Conservation (phyloP, 352 stramenopile species). For the Elongisporangium prolatum region DNA sequence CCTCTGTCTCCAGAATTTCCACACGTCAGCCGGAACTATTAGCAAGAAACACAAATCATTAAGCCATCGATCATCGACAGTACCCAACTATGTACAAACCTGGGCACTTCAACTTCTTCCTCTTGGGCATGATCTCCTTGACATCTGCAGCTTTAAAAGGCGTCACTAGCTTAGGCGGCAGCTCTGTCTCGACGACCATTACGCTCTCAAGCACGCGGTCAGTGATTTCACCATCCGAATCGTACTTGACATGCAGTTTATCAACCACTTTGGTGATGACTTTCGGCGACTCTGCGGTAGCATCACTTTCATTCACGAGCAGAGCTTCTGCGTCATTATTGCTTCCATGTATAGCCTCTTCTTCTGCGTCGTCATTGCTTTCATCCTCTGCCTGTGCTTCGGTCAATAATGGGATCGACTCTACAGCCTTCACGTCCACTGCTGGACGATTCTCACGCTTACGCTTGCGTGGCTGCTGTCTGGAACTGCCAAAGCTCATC, state of each 20-base stretch:
- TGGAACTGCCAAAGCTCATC: conserved; percentile 45
- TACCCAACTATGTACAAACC: conserved; percentile 9
- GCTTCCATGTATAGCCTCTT: background rate
- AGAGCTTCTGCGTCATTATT: background rate
- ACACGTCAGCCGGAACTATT: conserved; percentile 34
- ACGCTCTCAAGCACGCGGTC: conserved; percentile 40
- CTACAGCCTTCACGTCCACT: too few species aligned
- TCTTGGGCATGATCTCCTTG: conserved; percentile 11
- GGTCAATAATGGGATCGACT: too few species aligned
- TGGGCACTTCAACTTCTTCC: conserved; percentile 24
- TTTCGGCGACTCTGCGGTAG: background rate
- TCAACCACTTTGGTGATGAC: conserved; percentile 25
- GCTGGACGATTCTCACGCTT: background rate
- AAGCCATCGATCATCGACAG: background rate
- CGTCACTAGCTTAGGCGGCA: conserved; percentile 6
- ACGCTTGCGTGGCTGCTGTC: conserved; percentile 1
- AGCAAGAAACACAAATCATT: conserved; percentile 1
- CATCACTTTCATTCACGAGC: background rate
- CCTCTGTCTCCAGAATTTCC: conserved; percentile 91
- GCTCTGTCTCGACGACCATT: conserved; percentile 12
- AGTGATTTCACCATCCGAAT: conserved; percentile 56
- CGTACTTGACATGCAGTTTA: conserved; percentile 59
- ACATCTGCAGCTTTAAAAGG: conserved; percentile 2
- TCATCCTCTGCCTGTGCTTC: conserved; percentile 18
- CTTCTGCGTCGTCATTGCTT: background rate